phyloP scores from a whole-genome alignment of 495 filamentous ascomycete species.

The Rostrohypoxylon terebratum region DNA sequence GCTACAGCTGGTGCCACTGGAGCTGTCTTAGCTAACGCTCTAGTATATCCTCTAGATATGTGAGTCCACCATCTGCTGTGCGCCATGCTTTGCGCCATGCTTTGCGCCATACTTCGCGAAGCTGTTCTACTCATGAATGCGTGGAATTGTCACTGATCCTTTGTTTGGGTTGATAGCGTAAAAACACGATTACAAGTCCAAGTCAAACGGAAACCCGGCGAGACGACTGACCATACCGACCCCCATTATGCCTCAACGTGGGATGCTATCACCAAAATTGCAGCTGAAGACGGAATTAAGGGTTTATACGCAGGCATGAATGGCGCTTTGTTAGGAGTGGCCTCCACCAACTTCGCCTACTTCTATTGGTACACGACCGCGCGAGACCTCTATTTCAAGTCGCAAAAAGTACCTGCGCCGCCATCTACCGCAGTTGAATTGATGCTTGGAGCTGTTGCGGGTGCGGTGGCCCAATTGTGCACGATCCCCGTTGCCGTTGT shows the following conservation, averaged over 20 bases:
- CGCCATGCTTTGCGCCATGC: background rate
- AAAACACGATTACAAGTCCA: conserved; percentile 99
- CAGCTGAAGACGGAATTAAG: conserved; percentile 79
- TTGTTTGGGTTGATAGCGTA: conserved; percentile 65
- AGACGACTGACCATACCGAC: conserved; percentile 56
- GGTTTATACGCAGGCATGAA: conserved; percentile 92
- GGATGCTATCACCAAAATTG: conserved; percentile 89
- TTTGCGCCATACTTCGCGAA: background rate
- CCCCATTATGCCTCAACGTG: conserved; percentile 85
- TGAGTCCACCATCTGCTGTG: conserved; percentile 58
- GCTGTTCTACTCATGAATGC: background rate
- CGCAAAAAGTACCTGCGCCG: conserved; percentile 67
- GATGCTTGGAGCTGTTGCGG: conserved; percentile 85
- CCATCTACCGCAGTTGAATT: conserved; percentile 90
- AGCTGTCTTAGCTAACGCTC: conserved; percentile 92
- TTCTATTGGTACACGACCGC: conserved; percentile 99
- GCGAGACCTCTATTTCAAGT: conserved; percentile 81
- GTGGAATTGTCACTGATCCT: conserved; percentile 30
- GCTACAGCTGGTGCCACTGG: conserved; percentile 94
- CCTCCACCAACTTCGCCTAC: conserved; percentile 98
- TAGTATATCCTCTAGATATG: conserved; percentile 98
- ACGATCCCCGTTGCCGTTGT: conserved; percentile 96
- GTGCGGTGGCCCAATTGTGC: conserved; percentile 92
- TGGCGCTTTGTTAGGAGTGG: conserved; percentile 89
- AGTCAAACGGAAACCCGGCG: conserved; percentile 73